Base-by-base conservation (phyloP, 202 grass and related monocot genomes). In the Bolboschoenoplectus hybrid region DNA sequence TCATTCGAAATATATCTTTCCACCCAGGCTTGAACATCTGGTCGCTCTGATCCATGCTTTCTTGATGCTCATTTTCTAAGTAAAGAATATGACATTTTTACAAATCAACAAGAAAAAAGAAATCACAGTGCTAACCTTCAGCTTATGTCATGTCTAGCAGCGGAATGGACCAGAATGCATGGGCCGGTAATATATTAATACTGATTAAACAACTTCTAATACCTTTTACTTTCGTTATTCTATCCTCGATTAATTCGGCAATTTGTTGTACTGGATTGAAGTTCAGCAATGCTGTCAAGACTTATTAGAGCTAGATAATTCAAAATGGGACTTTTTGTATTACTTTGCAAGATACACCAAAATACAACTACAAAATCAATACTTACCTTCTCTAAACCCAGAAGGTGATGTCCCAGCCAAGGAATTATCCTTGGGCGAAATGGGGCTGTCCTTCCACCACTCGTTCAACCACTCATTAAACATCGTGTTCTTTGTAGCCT, bases 1-100 rank as follows among this genome's bases (percentile, higher is more conserved):
- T 98, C 96, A 98, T 98, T 57, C 90, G 67, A 75, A 98, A 98
- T 56, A 98, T 96, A 86, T 98, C 96, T 82, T 98, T 98, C 96
- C 96, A 98, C 8, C 96, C 96, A 88, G 96, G 96, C 76, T 92
- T 96, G 82, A 98, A 98, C 89, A 87, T 95, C 89, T 96, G 88
- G 6, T 92, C 93, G 50, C 60, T 89, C 35, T 90, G 93, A 50
- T 92, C 89, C 17, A 92, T 47, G 41, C 82, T 92, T 84, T 94
- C 93, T 88, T 93, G 87, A 80, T 87, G 83, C 49, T 83, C 80
- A 85, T 3, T 82, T 71, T 89, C 96, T 94, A 83, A 69, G 82
- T 80, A 36, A 32, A 12, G 53, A 41, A 58, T 10, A 20, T 16
- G 19, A 32, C 46, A 51, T 81, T 41, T 67, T 3, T 9, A 36